These are phyloP conservation scores for Guadua angustifolia DNA, from an alignment of 176 grass and related monocot genomes.

Conservation along the genomic window DNA sequence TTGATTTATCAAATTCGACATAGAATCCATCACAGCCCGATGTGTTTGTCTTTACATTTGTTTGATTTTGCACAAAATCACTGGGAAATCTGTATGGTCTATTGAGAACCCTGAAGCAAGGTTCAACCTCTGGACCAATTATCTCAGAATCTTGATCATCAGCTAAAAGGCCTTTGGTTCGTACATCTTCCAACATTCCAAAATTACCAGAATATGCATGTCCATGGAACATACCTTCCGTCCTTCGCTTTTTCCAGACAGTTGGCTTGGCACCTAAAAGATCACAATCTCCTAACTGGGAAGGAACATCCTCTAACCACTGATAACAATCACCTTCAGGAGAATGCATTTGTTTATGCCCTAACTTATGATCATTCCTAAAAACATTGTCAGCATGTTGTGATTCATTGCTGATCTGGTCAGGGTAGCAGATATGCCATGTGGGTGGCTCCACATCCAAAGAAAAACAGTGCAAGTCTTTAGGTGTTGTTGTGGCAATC, in stretches of 20 bases:
- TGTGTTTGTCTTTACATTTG: slow-evolving; percentile 26
- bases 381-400: slow-evolving; percentile 9
- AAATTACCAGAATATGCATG: slow-evolving; percentile 42
- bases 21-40: slow-evolving; percentile 44
- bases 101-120: slow-evolving; percentile 41
- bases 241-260: slow-evolving; percentile 44
- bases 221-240: slow-evolving; percentile 45
- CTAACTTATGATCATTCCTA: slow-evolving; percentile 34
- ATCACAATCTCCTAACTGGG: slow-evolving; percentile 46
- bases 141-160: slow-evolving; percentile 38
- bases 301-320: slow-evolving; percentile 46
- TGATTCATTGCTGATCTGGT: slow-evolving; percentile 32
- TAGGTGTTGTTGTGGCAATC: slow-evolving; percentile 43
- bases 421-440: slow-evolving; percentile 37
- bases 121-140: slow-evolving; percentile 43
- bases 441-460: slow-evolving; percentile 53
- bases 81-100: slow-evolving; percentile 45
- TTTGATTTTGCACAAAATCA: slow-evolving; percentile 54
- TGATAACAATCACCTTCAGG: slow-evolving; percentile 34
- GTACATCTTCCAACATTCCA: slow-evolving; percentile 42
- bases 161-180: slow-evolving; percentile 21
- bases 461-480: slow-evolving; percentile 39
- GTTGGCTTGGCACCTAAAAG: slow-evolving; percentile 42
- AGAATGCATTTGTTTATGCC: slow-evolving; percentile 30
- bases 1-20: slow-evolving; percentile 47